Percentiles rank a stretch among this genome's conserved stretches.
Evolutionary conservation across 2,329 filamentous ascomycete genomes (phyloP).

Genomic region (Phyllachora maydis): DNA sequence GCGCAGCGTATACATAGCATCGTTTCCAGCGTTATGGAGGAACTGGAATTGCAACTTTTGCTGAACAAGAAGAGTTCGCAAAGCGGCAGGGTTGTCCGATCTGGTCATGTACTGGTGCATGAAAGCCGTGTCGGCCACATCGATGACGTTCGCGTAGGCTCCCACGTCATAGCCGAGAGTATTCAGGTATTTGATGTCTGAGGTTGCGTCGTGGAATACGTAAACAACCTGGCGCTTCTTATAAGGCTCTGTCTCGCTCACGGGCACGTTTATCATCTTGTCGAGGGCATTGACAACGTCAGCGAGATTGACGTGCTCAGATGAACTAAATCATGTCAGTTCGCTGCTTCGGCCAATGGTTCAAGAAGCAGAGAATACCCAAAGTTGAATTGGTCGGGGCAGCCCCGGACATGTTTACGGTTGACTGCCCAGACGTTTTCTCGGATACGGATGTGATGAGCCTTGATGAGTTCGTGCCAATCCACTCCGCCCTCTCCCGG

Average conservation of each 20-base stretch:
- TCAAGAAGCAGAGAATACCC: conserved; percentile 24
- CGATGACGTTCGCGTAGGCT: conserved; percentile 31
- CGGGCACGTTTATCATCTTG: conserved; percentile 4
- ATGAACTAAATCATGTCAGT: conserved; percentile 2
- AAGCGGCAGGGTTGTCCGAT: conserved; percentile 27
- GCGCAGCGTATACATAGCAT: conserved; percentile 61
- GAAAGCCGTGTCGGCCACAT: conserved; percentile 50
- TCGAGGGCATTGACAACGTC: conserved; percentile 3
- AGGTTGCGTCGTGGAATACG: conserved; percentile 52
- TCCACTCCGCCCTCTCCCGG: conserved; percentile 40
- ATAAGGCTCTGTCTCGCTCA: too few relatives aligned
- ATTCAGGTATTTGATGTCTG: conserved; percentile 49
- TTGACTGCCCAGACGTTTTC: conserved; percentile 53
- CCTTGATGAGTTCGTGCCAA: conserved; percentile 48
- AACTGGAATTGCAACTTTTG: conserved; percentile 41
- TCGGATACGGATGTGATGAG: conserved; percentile 55
- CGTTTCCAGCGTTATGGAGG: conserved; percentile 78
- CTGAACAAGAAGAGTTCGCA: conserved; percentile 39
- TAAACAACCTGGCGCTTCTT: conserved; percentile 37
- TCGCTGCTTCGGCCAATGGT: conserved; percentile 9
- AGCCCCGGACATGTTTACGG: conserved; percentile 45
- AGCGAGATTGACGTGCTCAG: conserved; percentile 4
- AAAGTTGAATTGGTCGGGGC: conserved; percentile 56
- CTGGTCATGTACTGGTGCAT: conserved; percentile 46
- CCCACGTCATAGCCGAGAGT: conserved; percentile 41